Evolutionary conservation across 306 rosid genomes (phyloP).

Genomic region (Ormosia semicastrata): DNA sequence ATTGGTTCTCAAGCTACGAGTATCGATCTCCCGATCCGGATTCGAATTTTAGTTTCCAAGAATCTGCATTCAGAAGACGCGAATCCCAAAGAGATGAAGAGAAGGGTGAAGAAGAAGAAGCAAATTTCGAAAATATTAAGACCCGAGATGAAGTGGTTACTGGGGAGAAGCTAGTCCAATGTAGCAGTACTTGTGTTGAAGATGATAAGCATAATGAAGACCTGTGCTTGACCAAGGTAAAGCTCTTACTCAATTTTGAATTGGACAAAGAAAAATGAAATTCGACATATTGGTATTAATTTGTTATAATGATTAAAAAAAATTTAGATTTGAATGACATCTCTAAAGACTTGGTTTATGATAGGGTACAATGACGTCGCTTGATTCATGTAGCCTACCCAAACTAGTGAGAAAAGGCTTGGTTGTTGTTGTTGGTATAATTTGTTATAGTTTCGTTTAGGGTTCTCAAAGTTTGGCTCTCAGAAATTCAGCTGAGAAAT

Average conservation of each 20-base stretch:
- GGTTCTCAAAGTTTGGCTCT: background rate
- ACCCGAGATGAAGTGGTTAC: constrained; percentile 26
- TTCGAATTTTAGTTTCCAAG: constrained; percentile 35
- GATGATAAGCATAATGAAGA: constrained; percentile 25
- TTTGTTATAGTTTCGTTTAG: background rate
- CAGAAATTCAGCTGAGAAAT: background rate
- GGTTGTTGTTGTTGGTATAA: too few species aligned
- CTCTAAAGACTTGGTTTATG: too few species aligned
- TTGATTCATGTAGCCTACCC: too few species aligned
- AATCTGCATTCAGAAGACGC: constrained; percentile 14
- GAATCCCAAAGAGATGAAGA: constrained; percentile 8
- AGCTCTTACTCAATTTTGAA: background rate
- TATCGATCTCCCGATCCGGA: constrained; percentile 62
- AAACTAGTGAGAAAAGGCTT: too few species aligned
- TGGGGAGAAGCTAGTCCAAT: constrained; percentile 24
- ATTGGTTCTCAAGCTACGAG: constrained; percentile 75
- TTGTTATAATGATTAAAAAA: too few species aligned
- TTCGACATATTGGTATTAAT: background rate
- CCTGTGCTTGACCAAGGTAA: constrained; percentile 39
- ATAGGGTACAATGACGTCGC: too few species aligned
- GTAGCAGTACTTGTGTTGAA: constrained; percentile 16
- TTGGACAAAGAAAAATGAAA: background rate
- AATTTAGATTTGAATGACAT: too few species aligned
- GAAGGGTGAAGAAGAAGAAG: constrained; percentile 1
- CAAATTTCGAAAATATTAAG: background rate